Base-by-base conservation (phyloP, 2,329 filamentous ascomycete species). In the Lasiodiplodia theobromae region DNA sequence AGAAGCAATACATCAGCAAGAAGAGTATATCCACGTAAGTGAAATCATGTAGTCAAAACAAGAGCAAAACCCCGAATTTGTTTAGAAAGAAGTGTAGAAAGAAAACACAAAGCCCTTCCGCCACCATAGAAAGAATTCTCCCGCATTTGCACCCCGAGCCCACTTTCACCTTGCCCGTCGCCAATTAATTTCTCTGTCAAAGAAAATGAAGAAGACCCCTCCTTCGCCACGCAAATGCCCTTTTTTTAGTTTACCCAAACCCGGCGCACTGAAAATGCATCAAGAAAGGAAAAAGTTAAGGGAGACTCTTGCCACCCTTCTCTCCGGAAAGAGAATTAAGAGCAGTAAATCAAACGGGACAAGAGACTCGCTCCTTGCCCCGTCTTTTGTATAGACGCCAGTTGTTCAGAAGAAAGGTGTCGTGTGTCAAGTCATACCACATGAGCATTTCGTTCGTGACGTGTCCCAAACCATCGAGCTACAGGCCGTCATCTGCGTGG, bases 231-330 rank as follows among this genome's bases (percentile, higher is more conserved):
- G 63, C 63, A 66, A 66, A 66, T 66, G 63, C 63, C 63, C 58
- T 63, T 63, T 64, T 54, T 64, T 64, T 66, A 54, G 49, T 54
- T 54, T 66, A 66, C 63, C 63, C 63, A 66, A 66, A 56, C 66
- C 66, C 66, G 51, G 66, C 66, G 66, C 66, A 68, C 66, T 62
- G 66, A 52, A 67, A 68, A 68, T 68, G 66, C 66, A 67, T 66
- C 63, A 56, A 66, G 52, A 66, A 56, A 56, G 52, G 63, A 68
- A 63, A 40, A 58, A 53, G 23, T 37, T 52, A 18, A 53, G 37
- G 40, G 66, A 67, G 52, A 63, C 62, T 63, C 34, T 53, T 60
- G 57, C 57, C 31, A 34, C 40, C 52, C 37, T 52, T 68, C 53
- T 51, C 53, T 21, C 38, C 31, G 51, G 23, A 58, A 58, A 52